Conservation (phyloP, 441 rosid species). For the Erodium moschatum region DNA sequence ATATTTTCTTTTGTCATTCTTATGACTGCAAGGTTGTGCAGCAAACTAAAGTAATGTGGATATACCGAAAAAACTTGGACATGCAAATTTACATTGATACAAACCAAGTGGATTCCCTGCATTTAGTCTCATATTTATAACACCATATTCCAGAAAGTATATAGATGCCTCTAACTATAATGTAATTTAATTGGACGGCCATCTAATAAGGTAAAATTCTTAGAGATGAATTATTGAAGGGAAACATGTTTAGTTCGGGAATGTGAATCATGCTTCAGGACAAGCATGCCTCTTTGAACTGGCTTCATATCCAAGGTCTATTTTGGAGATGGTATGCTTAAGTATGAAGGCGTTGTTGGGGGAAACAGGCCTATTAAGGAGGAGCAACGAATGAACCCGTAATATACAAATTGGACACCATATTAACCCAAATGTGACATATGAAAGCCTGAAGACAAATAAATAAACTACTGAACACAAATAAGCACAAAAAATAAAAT, state of each 20-base stretch:
- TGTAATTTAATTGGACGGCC: neutral
- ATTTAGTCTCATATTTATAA: neutral
- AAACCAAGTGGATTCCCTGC: neutral
- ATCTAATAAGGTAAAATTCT: neutral
- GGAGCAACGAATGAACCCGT: too few relatives aligned
- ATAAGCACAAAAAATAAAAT: neutral
- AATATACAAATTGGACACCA: too few relatives aligned
- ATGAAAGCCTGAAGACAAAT: neutral
- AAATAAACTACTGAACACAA: neutral
- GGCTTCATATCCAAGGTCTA: neutral
- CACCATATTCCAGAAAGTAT: neutral
- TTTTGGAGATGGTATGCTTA: neutral
- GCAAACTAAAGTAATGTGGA: neutral
- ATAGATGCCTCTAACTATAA: neutral
- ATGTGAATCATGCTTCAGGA: neutral
- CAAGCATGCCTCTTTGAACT: neutral
- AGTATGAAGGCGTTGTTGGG: neutral
- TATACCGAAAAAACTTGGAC: neutral
- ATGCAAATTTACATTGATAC: neutral
- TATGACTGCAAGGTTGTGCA: neutral
- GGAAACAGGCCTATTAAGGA: too few relatives aligned
- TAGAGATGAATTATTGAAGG: neutral
- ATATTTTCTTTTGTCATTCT: neutral
- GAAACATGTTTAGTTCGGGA: too few relatives aligned
- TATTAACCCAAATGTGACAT: too few relatives aligned